phyloP scores from a whole-genome alignment of 2,329 filamentous ascomycete species.

The Clarireedia paspali region DNA sequence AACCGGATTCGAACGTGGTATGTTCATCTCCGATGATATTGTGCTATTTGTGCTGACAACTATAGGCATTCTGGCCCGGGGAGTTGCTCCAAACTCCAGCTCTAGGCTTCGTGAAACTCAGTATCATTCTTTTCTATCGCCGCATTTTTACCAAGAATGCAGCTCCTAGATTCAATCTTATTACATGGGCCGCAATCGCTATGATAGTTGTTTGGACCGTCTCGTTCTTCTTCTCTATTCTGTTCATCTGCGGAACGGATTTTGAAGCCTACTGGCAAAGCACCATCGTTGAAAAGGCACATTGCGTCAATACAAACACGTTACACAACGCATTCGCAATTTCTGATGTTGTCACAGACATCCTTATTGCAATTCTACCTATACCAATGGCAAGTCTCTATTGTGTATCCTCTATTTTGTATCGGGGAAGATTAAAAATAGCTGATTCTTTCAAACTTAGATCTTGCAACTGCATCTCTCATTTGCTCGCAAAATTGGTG shows the following conservation, averaged over 20 bases:
- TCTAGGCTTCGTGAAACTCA: conserved; percentile 6
- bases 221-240: conserved; percentile 2
- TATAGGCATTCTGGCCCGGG: conserved; percentile 6
- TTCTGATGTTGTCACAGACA: conserved; percentile 4
- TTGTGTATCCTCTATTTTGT: too few species aligned
- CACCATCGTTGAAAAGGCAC: background rate
- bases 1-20: conserved; percentile 4
- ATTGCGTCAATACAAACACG: conserved; percentile 1
- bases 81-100: conserved; percentile 8
- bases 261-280: conserved; percentile 3
- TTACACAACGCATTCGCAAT: conserved; percentile 8
- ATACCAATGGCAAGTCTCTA: conserved; percentile 3
- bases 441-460: background rate
- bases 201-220: conserved; percentile 5
- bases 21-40: background rate
- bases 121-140: conserved; percentile 6
- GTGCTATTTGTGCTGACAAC: too few species aligned
- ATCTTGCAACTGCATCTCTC: conserved; percentile 1
- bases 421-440: too few species aligned
- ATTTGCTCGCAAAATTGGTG: background rate
- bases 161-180: conserved; percentile 1
- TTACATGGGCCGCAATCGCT: background rate
- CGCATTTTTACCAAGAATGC: conserved; percentile 4
- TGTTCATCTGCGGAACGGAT: conserved; percentile 5
- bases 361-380: conserved; percentile 1